Evolutionary conservation across 1,139 yeast genomes (phyloP).

Genomic region (Yamadazyma spencermartinsiae): DNA sequence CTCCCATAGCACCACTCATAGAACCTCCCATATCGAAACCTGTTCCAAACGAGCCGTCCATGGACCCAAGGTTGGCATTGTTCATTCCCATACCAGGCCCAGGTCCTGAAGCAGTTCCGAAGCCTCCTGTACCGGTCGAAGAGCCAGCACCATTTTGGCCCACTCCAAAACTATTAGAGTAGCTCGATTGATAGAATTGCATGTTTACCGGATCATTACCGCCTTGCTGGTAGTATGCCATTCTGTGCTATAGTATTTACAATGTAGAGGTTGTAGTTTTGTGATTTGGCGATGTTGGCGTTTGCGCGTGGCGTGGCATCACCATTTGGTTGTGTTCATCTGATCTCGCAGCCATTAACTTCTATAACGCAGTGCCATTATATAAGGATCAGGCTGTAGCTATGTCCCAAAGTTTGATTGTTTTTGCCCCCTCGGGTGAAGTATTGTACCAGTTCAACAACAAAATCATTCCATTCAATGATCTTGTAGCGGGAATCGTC

Average conservation of each 20-base stretch:
- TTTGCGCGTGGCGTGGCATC: no score
- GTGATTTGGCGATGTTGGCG: no score
- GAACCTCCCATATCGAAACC: slow-evolving; percentile 47
- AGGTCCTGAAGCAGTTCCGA: slow-evolving; percentile 42
- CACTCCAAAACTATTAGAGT: slow-evolving; percentile 28
- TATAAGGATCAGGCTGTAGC: no score
- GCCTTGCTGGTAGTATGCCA: slow-evolving; percentile 45
- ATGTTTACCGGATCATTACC: slow-evolving; percentile 37
- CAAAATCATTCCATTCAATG: slow-evolving; percentile 44
- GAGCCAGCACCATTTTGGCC: slow-evolving; percentile 13
- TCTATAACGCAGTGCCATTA: not conserved
- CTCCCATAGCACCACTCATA: slow-evolving; percentile 54
- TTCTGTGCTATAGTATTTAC: slow-evolving; percentile 13
- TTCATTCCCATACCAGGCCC: slow-evolving; percentile 30
- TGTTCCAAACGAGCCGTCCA: slow-evolving; percentile 41
- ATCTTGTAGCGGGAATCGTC: slow-evolving; percentile 37
- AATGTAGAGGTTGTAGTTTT: no score
- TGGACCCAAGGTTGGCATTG: slow-evolving; percentile 29
- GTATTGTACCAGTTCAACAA: slow-evolving; percentile 39
- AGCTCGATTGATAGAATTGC: slow-evolving; percentile 49
- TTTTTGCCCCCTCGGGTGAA: slow-evolving; percentile 40
- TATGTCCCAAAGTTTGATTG: slow-evolving; percentile 38
- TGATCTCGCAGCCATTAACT: no score
- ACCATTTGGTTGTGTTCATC: no score
- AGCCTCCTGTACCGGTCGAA: slow-evolving; percentile 20